phyloP scores from a whole-genome alignment of 2,329 filamentous ascomycete species.

The Stagonosporopsis rhizophila region DNA sequence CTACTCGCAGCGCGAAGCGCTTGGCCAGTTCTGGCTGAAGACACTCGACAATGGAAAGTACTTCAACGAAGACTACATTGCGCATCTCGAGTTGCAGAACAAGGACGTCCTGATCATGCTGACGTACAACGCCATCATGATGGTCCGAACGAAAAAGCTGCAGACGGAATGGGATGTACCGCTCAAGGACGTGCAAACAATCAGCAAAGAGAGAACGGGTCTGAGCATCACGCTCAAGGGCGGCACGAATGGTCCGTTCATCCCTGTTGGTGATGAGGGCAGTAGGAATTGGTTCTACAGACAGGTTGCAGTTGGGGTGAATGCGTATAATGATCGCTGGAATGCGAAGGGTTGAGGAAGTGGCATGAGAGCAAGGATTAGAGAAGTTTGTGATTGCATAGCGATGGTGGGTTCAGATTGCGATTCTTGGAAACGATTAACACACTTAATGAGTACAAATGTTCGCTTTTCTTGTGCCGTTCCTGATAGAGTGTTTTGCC shows the following conservation, averaged over 20 bases:
- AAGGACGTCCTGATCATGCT: conserved; percentile 83
- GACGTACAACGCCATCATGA: conserved; percentile 75
- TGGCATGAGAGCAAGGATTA: neutral
- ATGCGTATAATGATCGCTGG: conserved; percentile 72
- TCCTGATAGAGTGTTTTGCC: no score
- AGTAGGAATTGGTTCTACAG: conserved; percentile 70
- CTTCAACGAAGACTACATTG: conserved; percentile 97
- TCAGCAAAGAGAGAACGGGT: conserved; percentile 94
- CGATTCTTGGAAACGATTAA: neutral
- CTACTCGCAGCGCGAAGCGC: conserved; percentile 91
- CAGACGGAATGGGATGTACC: conserved; percentile 95
- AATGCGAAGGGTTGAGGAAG: conserved; percentile 61
- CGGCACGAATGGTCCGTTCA: conserved; percentile 91
- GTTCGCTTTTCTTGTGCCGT: neutral
- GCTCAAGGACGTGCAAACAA: conserved; percentile 94
- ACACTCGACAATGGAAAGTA: conserved; percentile 97
- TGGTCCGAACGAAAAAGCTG: conserved; percentile 85
- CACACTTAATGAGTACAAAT: conserved; percentile 11
- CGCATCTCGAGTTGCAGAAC: conserved; percentile 87
- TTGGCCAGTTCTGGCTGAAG: conserved; percentile 98
- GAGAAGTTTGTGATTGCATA: conserved; percentile 1
- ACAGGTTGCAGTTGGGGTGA: conserved; percentile 71
- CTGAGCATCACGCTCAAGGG: conserved; percentile 88
- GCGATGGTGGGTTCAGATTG: conserved; percentile 3
- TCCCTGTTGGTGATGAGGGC: conserved; percentile 90